Evolutionary conservation across 2,329 filamentous ascomycete genomes (phyloP).

Genomic region (Botrytis cinerea): DNA sequence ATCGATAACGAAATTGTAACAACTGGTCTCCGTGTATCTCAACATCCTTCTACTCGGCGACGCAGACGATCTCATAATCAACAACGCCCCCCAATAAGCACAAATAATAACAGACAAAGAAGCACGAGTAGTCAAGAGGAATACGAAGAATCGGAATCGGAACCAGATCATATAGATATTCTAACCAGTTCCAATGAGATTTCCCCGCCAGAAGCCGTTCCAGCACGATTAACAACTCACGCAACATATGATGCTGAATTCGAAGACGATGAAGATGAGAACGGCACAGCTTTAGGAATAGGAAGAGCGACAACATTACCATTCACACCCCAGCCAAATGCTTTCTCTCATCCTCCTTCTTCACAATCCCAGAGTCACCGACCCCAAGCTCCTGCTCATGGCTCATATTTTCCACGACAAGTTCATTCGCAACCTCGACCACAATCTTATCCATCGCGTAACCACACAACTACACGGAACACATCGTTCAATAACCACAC

Average conservation of each 20-base stretch:
- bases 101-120: conserved; percentile 46
- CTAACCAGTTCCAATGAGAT: conserved; percentile 61
- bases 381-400: conserved; percentile 48
- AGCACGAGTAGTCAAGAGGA: conserved; percentile 83
- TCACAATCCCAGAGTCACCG: conserved; percentile 41
- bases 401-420: conserved; percentile 36
- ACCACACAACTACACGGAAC: conserved; percentile 42
- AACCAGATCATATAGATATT: conserved; percentile 65
- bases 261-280: conserved; percentile 57
- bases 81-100: conserved; percentile 32
- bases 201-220: conserved; percentile 41
- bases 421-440: conserved; percentile 36
- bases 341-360: conserved; percentile 80
- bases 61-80: conserved; percentile 48
- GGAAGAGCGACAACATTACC: conserved; percentile 42
- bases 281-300: conserved; percentile 72
- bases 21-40: conserved; percentile 77
- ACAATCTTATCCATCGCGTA: conserved; percentile 42
- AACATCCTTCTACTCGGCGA: conserved; percentile 61
- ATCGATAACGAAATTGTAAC: conserved; percentile 87
- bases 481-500: conserved; percentile 41
- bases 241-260: conserved; percentile 33
- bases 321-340: conserved; percentile 89
- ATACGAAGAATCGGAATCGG: conserved; percentile 90
- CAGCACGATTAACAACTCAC: conserved; percentile 29